These are phyloP conservation scores for Closterium sp. DNA, from an alignment of 139 green algal genomes.

Conservation along the genomic window DNA sequence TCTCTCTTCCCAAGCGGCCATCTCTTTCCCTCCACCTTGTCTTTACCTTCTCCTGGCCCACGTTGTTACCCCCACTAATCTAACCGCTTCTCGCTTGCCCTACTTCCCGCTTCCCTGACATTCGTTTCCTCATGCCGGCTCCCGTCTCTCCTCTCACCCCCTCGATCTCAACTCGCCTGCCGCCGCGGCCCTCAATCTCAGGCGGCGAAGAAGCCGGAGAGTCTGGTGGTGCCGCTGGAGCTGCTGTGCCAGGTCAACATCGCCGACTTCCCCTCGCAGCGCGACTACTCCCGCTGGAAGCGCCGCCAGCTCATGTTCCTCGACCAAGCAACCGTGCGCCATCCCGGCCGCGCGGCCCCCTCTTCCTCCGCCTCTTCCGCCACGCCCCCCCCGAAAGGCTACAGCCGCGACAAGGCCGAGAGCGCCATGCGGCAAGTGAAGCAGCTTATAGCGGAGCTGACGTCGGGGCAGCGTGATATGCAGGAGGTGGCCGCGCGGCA, in stretches of 20 bases:
- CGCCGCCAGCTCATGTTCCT: slow-evolving; percentile 35
- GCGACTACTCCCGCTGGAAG: slow-evolving; percentile 33
- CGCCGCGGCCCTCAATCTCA: neutral
- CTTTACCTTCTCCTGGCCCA: neutral
- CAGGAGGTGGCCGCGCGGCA: slow-evolving; percentile 16
- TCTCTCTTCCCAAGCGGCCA: neutral
- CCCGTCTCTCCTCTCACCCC: neutral
- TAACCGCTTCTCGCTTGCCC: neutral
- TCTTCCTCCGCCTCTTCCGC: neutral
- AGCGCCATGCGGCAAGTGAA: neutral
- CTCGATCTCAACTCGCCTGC: neutral
- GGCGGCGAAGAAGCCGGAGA: neutral
- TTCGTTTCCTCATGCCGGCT: neutral
- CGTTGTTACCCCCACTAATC: neutral
- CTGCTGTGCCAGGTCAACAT: slow-evolving; percentile 23
- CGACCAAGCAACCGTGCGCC: slow-evolving; percentile 22
- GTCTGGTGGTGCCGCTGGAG: slow-evolving; percentile 42
- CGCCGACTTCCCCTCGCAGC: slow-evolving; percentile 34
- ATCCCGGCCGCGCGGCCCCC: neutral
- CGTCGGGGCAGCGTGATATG: slow-evolving; percentile 6
- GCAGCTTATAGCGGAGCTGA: slow-evolving; percentile 8
- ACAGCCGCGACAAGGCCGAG: slow-evolving; percentile 3
- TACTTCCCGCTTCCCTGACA: neutral
- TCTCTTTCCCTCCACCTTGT: neutral
- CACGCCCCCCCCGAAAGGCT: neutral